phyloP scores from a whole-genome alignment of 148 eudicot species.

The Persicaria tinctoria region DNA sequence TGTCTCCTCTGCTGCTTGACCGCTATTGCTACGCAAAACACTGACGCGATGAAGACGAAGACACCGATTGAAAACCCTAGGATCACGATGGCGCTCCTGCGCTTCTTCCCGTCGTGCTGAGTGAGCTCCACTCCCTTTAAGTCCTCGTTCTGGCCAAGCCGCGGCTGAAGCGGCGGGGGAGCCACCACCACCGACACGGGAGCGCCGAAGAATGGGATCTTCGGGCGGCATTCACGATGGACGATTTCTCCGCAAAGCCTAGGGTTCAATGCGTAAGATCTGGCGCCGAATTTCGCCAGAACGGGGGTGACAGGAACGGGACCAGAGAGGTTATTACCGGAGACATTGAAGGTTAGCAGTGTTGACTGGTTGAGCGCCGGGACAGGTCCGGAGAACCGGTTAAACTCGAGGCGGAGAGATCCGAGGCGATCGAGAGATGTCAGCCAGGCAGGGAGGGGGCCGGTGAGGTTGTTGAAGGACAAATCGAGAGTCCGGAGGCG shows the following conservation, averaged over 20 bases:
- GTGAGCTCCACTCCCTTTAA: constrained; percentile 15
- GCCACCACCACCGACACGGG: constrained; percentile 13
- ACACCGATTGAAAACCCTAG: constrained; percentile 26
- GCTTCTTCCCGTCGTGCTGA: constrained; percentile 9
- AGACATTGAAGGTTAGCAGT: constrained; percentile 38
- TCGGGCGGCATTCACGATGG: constrained; percentile 26
- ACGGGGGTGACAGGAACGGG: constrained; percentile 34
- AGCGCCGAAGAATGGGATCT: constrained; percentile 23
- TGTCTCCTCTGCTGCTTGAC: constrained; percentile 22
- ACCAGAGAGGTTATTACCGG: constrained; percentile 36
- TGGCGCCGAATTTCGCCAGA: constrained; percentile 19
- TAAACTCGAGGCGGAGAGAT: constrained; percentile 36
- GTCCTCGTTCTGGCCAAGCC: constrained; percentile 13
- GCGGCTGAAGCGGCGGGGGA: constrained; percentile 1
- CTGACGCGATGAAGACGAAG: constrained; percentile 18
- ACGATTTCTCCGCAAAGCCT: constrained; percentile 42
- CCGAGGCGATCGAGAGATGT: constrained; percentile 21
- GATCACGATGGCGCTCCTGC: constrained; percentile 14
- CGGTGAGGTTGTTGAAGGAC: constrained; percentile 31
- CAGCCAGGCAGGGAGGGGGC: constrained; percentile 26
- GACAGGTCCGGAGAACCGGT: constrained; percentile 34
- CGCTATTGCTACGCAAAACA: constrained; percentile 25
- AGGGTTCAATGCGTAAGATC: constrained; percentile 25
- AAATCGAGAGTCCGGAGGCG: constrained; percentile 45
- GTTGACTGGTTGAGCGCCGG: constrained; percentile 44